These are phyloP conservation scores for Quercus agrifolia DNA, from an alignment of 306 rosid genomes.

Conservation along the genomic window DNA sequence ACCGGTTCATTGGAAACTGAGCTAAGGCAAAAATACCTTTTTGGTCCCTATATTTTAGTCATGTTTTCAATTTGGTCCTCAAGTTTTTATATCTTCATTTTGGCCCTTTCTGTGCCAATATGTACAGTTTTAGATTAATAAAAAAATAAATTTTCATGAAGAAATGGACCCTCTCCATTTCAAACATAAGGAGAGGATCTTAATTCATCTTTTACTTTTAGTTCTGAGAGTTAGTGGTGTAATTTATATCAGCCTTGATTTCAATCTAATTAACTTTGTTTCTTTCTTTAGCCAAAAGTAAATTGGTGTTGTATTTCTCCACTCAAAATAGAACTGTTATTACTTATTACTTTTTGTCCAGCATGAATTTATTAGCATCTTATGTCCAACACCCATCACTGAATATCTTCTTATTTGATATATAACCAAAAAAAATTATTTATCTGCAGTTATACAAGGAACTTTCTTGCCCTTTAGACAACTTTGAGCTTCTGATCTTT, in stretches of 20 bases:
- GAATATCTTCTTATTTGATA: conserved; percentile 5
- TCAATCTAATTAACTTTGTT: neutral
- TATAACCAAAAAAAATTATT: neutral
- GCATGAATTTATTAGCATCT: neutral
- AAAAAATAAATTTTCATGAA: no score
- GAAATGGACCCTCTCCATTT: no score
- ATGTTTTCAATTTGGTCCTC: no score
- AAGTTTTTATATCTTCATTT: no score
- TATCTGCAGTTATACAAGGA: conserved; percentile 83
- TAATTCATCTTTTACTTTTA: no score
- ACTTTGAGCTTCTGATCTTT: conserved; percentile 83
- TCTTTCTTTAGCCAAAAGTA: neutral
- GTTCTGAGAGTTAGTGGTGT: neutral
- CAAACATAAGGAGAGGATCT: no score
- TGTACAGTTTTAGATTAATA: no score
- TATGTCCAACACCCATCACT: conserved; percentile 3
- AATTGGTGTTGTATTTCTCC: neutral
- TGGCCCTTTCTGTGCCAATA: no score
- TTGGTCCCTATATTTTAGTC: no score
- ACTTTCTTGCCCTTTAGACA: conserved; percentile 85
- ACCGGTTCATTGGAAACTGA: neutral
- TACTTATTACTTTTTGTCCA: neutral
- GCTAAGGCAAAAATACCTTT: neutral
- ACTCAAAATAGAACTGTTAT: neutral
- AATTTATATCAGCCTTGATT: neutral